A percentile compares a stretch with the other conserved stretches of the same genome.
Conservation (phyloP, 192 early-diverging fungal species). For the Gonapodya sp. region DNA sequence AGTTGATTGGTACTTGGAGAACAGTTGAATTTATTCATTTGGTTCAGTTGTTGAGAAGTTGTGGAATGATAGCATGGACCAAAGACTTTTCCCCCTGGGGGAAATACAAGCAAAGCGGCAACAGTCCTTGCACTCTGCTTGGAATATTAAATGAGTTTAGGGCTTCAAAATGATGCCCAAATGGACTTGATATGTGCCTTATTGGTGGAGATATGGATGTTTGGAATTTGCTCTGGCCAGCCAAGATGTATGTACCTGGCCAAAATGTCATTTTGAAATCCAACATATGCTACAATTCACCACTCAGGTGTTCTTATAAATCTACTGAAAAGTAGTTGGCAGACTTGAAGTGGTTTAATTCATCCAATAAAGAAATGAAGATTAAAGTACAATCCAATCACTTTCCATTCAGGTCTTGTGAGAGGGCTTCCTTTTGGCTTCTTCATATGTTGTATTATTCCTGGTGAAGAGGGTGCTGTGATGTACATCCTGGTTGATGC, state of each 20-base stretch:
- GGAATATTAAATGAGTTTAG: not conserved
- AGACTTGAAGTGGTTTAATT: slow-evolving; percentile 2
- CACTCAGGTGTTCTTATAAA: not conserved
- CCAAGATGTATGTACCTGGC: not conserved
- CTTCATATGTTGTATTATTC: not conserved
- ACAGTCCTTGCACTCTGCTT: not conserved
- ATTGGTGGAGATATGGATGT: not conserved
- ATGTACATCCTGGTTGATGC: not conserved
- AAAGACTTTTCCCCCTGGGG: not conserved
- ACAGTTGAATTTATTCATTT: not conserved
- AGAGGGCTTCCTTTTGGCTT: not conserved
- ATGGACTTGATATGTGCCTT: not conserved
- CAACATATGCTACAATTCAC: not conserved
- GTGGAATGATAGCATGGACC: not conserved
- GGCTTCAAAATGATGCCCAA: not conserved
- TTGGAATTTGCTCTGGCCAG: not conserved
- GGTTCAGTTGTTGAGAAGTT: not conserved
- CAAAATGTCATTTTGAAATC: not conserved
- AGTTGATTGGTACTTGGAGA: not conserved
- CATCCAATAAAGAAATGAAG: not conserved
- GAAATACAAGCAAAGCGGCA: not conserved
- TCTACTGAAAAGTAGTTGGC: slow-evolving; percentile 2
- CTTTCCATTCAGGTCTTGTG: not conserved
- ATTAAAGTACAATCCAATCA: not conserved
- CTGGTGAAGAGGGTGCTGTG: not conserved